Evolutionary conservation across 1,284 basidiomycete species (phyloP), one percentile per base, ranked within the genome.

Genomic region (Cutaneotrichosporon cyanovorans): DNA sequence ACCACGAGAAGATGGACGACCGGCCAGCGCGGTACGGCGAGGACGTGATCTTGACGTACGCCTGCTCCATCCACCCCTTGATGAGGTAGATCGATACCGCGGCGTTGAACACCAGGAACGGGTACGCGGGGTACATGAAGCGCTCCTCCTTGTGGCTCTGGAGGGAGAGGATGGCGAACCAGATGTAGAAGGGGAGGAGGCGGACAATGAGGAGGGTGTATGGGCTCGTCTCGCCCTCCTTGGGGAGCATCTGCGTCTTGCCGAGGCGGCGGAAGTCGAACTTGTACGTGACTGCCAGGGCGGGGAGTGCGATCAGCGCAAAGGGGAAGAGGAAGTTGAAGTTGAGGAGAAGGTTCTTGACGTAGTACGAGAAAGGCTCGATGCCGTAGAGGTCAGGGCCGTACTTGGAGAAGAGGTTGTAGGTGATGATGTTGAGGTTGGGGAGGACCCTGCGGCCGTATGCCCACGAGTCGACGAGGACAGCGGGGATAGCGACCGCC

Each of bases 61-160:
- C 68, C n/a, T 74, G 75, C 74, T 95, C 90, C 55, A 87, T 67
- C 87, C 85, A 91, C 15, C 88, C 88, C 53, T 87, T 79, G 14
- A 85, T 60, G 28, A 96, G 76, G 72, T 85, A 92, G 21, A 95
- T 59, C 28, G 82, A 76, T 21, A 92, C 83, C 3, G 89, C 89
- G 1, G 90, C 93, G 68, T 97, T 97, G 73, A 98, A 87, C 66
- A 87, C 89, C 43, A 98, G 73, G 37, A 97, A 73, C 0, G 90
- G 84, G 71, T 96, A 98, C 2, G 82, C 84, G 1, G 95, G 93
- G 71, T 84, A 98, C 83, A 98, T 86, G 75, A 99, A 98, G 20
- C 95, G 78, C 68, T 98, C 95, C 71, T 99, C 95, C 74, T 98
- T 98, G 74, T 98, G 95, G 5, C 84, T 73, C 72, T 98, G 95